phyloP scores from a whole-genome alignment of 139 green algal species.

The Chlamydomonas asymmetrica region DNA sequence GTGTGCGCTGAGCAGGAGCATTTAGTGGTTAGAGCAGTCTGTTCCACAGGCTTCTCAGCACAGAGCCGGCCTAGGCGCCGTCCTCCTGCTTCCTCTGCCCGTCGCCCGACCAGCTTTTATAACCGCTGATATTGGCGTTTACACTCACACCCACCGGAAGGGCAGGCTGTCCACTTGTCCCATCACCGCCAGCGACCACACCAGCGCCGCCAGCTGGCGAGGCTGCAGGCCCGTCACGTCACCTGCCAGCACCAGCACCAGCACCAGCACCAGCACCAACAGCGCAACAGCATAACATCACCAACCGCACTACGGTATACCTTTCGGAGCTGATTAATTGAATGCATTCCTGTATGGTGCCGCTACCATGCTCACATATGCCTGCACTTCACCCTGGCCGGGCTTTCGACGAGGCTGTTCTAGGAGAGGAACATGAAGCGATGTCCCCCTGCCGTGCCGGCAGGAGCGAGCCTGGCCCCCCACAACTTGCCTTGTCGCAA shows the following conservation, averaged over 20 bases:
- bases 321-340: too few relatives aligned
- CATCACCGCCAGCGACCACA: slow-evolving; percentile 50
- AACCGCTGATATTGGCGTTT: too few relatives aligned
- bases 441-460: background rate
- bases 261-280: background rate
- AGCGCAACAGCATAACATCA: background rate
- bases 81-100: background rate
- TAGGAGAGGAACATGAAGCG: background rate
- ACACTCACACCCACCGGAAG: slow-evolving; percentile 24
- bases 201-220: slow-evolving; percentile 31
- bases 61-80: background rate
- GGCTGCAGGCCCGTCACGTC: slow-evolving; percentile 13
- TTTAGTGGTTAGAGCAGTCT: background rate
- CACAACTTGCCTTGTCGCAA: background rate
- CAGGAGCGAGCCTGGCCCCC: background rate
- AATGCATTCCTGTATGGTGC: background rate
- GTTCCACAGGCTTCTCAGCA: background rate
- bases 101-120: too few relatives aligned
- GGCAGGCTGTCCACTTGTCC: slow-evolving; percentile 9
- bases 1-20: background rate
- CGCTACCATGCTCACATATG: too few relatives aligned
- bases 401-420: background rate
- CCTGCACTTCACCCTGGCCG: background rate
- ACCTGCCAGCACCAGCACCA: background rate
- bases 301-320: too few relatives aligned